A percentile compares a stretch with the other conserved stretches of the same genome.
Evolutionary conservation across 2,329 filamentous ascomycete species (phyloP).

Genomic region (Talaromyces sp.): DNA sequence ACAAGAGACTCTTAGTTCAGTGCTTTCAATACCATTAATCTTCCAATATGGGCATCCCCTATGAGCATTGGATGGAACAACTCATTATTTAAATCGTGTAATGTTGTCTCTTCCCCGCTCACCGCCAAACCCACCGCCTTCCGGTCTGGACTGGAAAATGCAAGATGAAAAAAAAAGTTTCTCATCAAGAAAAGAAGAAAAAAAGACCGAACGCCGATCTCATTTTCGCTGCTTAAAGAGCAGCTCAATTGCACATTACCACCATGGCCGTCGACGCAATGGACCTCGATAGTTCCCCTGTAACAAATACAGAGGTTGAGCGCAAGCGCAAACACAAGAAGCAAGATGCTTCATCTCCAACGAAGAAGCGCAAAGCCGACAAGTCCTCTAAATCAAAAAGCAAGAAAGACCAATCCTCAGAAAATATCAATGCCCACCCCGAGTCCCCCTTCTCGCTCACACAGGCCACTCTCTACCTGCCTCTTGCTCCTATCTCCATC

Average conservation of each 20-base stretch:
- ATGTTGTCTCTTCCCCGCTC: slow-evolving; percentile 9
- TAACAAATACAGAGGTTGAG: slow-evolving; percentile 25
- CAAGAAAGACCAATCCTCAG: slow-evolving; percentile 29
- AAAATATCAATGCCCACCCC: slow-evolving; percentile 29
- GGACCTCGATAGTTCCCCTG: slow-evolving; percentile 39
- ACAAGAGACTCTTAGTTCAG: neutral
- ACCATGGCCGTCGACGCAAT: slow-evolving; percentile 44
- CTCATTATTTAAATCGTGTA: slow-evolving; percentile 2
- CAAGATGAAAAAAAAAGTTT: slow-evolving; percentile 36
- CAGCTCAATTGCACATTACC: slow-evolving; percentile 22
- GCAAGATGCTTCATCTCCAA: slow-evolving; percentile 46
- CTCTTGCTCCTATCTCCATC: slow-evolving; percentile 59
- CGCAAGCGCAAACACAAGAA: slow-evolving; percentile 51
- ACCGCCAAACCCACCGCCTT: slow-evolving; percentile 34
- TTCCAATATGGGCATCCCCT: neutral
- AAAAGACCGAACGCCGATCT: slow-evolving; percentile 15
- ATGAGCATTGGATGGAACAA: neutral
- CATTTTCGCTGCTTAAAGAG: slow-evolving; percentile 21
- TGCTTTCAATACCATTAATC: neutral
- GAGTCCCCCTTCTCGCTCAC: slow-evolving; percentile 75
- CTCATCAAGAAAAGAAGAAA: slow-evolving; percentile 21
- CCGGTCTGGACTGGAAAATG: slow-evolving; percentile 19
- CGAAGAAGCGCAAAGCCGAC: slow-evolving; percentile 46
- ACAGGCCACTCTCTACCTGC: slow-evolving; percentile 73
- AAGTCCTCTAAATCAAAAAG: slow-evolving; percentile 21